Evolutionary conservation across 192 early-diverging fungal species (phyloP).

Genomic region (Rhizoclosmatium sp.): DNA sequence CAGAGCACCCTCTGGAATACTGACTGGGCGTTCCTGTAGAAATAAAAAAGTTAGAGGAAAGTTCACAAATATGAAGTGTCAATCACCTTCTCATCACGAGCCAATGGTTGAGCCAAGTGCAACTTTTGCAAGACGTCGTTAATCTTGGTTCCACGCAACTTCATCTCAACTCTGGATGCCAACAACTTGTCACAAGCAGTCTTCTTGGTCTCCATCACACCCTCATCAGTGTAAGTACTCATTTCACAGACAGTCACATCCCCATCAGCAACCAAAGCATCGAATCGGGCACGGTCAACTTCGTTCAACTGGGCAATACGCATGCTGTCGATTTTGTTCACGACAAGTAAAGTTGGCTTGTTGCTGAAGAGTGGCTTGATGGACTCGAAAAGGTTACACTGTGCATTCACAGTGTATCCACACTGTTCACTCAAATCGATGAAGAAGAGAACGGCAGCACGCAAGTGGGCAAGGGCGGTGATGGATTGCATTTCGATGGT

Average conservation of each 20-base stretch:
- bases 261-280: conserved; percentile 72
- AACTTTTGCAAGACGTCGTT: conserved; percentile 93
- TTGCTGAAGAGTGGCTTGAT: conserved; percentile 99
- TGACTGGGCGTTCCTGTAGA: conserved; percentile 69
- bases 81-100: conserved; percentile 79
- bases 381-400: conserved; percentile 87
- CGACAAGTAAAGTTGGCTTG: conserved; percentile 94
- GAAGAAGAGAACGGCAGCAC: conserved; percentile 96
- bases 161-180: conserved; percentile 91
- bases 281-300: conserved; percentile 78
- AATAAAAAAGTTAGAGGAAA: background rate
- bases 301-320: conserved; percentile 79
- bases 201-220: conserved; percentile 96
- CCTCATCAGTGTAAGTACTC: conserved; percentile 92
- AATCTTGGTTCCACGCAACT: conserved; percentile 91
- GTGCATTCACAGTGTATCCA: conserved; percentile 94
- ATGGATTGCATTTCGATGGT: conserved; percentile 99
- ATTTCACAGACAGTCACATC: conserved; percentile 79
- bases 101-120: conserved; percentile 88
- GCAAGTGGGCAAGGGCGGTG: conserved; percentile 97
- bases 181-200: conserved; percentile 92
- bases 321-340: conserved; percentile 96
- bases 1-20: conserved; percentile 79
- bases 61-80: conserved; percentile 6
- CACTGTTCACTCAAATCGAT: conserved; percentile 98